Evolutionary conservation across 306 rosid genomes (phyloP).

Genomic region (Cajanus cajan): DNA sequence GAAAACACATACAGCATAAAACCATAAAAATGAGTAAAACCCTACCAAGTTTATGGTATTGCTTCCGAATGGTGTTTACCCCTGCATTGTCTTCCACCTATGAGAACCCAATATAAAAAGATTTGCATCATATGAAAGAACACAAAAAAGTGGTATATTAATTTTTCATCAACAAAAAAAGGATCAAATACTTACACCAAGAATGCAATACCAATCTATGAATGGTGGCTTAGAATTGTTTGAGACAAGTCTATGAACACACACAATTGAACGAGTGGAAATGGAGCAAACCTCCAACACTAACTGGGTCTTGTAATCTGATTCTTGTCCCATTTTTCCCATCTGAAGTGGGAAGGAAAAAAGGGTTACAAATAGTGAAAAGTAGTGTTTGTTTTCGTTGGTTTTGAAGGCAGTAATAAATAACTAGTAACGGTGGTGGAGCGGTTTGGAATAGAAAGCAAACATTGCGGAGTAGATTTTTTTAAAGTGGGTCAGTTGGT

Average conservation of each 20-base stretch:
- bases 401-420: background rate
- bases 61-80: constrained; percentile 55
- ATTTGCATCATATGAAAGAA: constrained; percentile 20
- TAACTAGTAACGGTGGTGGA: constrained; percentile 44
- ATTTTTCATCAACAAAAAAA: background rate
- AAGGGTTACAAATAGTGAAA: constrained; percentile 33
- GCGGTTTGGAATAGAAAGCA: constrained; percentile 69
- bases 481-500: constrained; percentile 60
- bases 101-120: constrained; percentile 23
- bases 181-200: constrained; percentile 61
- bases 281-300: constrained; percentile 75
- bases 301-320: constrained; percentile 62
- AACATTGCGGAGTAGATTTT: constrained; percentile 49
- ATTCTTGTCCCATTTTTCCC: constrained; percentile 51
- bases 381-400: constrained; percentile 20
- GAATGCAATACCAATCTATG: constrained; percentile 86
- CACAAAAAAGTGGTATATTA: background rate
- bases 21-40: background rate
- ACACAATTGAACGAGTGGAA: constrained; percentile 46
- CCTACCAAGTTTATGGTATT: constrained; percentile 86
- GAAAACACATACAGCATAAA: background rate
- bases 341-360: constrained; percentile 24
- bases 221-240: constrained; percentile 37
- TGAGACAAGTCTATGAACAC: constrained; percentile 55
- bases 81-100: constrained; percentile 81